Conservation (phyloP, 2,329 filamentous ascomycete genomes). For the Fusarium sp. region DNA sequence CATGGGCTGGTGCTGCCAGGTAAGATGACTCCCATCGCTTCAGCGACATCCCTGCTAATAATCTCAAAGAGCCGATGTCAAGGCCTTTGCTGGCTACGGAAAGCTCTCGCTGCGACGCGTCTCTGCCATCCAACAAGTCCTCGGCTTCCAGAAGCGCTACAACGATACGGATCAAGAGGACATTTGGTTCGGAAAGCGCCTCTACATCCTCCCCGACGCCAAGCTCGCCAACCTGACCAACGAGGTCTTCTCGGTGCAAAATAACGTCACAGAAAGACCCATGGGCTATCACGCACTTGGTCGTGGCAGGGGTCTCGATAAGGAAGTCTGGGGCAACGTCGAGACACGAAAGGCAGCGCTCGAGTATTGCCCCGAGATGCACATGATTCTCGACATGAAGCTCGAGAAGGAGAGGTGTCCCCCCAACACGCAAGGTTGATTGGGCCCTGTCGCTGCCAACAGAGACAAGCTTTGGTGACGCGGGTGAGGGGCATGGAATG, state of each 20-base stretch:
- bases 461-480: not conserved
- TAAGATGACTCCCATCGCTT: not conserved
- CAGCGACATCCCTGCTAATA: not conserved
- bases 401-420: constrained; percentile 1
- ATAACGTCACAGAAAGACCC: not conserved
- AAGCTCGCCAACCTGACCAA: not conserved
- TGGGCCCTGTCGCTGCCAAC: not conserved
- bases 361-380: constrained; percentile 1
- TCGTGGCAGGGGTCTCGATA: not conserved
- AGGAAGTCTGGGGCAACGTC: not conserved
- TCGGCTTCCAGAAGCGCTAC: constrained; percentile 2
- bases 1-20: not conserved
- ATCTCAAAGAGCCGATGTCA: not conserved
- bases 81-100: not conserved
- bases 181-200: not conserved
- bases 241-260: not conserved
- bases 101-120: constrained; percentile 1
- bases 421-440: not conserved
- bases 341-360: not conserved
- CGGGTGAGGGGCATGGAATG: not conserved
- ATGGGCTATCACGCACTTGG: not conserved
- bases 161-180: not conserved
- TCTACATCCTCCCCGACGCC: not conserved
- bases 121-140: not conserved
- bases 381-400: constrained; percentile 2